Conservation (phyloP, 148 eudicot species). For the Hydrangea macrophylla region DNA sequence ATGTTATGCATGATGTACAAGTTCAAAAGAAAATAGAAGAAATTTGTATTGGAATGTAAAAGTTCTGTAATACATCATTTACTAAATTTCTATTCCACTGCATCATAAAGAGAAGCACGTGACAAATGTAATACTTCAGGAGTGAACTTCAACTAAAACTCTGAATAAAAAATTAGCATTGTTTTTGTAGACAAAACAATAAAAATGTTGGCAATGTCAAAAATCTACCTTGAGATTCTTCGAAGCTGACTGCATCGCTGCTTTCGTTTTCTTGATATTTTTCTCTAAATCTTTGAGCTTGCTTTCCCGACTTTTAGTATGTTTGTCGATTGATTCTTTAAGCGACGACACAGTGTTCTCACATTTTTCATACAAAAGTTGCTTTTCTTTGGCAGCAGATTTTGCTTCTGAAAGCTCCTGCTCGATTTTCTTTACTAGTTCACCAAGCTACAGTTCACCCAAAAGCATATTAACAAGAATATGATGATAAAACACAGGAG, state of each 20-base stretch:
- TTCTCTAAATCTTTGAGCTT: conserved; percentile 87
- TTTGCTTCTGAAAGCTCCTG: conserved; percentile 83
- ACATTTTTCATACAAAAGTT: conserved; percentile 47
- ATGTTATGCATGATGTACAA: no score
- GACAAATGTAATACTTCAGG: not conserved
- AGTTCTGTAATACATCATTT: no score
- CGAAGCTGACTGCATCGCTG: conserved; percentile 75
- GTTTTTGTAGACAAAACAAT: not conserved
- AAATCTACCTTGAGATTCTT: conserved; percentile 80
- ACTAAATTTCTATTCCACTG: no score
- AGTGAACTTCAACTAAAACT: not conserved
- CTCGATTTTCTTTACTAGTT: conserved; percentile 75
- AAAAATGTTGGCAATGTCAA: conserved; percentile 6
- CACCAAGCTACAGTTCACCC: conserved; percentile 61
- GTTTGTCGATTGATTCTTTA: conserved; percentile 76
- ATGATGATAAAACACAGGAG: not conserved
- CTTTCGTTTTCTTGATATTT: conserved; percentile 63
- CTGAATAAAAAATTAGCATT: not conserved
- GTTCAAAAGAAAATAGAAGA: no score
- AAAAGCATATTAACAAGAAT: conserved; percentile 1
- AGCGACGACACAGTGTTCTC: conserved; percentile 60
- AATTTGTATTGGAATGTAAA: no score
- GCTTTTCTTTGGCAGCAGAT: conserved; percentile 60
- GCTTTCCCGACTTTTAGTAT: conserved; percentile 59
- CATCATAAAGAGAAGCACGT: not conserved